These are phyloP conservation scores for Psidium friedrichsthalianum DNA, from an alignment of 345 rosid genomes.

Conservation along the genomic window DNA sequence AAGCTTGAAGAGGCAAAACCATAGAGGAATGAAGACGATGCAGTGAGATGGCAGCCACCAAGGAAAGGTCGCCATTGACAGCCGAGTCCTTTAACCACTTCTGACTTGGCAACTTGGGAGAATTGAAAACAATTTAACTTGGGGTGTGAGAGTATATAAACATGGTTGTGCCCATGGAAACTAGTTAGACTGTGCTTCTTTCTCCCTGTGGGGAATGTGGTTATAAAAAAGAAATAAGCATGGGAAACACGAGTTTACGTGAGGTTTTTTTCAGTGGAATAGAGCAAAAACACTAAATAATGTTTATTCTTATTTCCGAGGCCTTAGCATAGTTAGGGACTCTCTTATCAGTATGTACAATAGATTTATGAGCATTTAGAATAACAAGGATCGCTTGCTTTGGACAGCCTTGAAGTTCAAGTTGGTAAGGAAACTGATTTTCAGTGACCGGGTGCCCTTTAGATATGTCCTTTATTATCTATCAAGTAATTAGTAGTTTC, in stretches of 20 bases:
- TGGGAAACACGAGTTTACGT: background rate
- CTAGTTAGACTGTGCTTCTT: background rate
- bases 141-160: background rate
- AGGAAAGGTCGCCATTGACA: background rate
- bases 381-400: too few relatives aligned
- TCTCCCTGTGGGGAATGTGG: rapidly evolving
- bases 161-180: background rate
- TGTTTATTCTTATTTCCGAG: background rate
- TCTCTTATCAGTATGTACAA: too few relatives aligned
- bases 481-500: too few relatives aligned
- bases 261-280: background rate
- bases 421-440: too few relatives aligned
- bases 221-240: background rate
- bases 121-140: background rate
- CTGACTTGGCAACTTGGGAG: background rate
- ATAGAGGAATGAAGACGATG: background rate
- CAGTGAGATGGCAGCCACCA: background rate
- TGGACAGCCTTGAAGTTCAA: too few relatives aligned
- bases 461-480: too few relatives aligned
- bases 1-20: background rate
- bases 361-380: too few relatives aligned
- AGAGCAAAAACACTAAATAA: background rate
- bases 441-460: too few relatives aligned
- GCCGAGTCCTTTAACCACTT: too few relatives aligned
- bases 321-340: background rate